Base-by-base conservation (phyloP, 2,329 filamentous ascomycete genomes). In the Paradendryphiella salina region DNA sequence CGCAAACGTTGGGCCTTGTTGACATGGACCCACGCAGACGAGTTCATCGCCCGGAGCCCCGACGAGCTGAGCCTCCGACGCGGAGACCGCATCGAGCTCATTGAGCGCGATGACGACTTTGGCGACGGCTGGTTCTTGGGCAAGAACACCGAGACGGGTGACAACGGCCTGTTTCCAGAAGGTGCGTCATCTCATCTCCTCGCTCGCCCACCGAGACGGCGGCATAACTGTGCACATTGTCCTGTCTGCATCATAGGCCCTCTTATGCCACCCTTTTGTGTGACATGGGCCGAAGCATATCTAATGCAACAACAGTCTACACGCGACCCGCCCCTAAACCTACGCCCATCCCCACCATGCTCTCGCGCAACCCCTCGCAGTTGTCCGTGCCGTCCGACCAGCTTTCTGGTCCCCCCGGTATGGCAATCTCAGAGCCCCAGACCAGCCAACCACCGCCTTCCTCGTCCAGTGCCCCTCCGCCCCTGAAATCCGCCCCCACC, bases 11-110 rank as follows among this genome's bases (percentile, higher is more conserved):
- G 18, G 15, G 17, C 17, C 15, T 15, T 15, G 9, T 55, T 63
- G 42, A 59, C 56, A 40, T 10, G 21, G 10, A 10, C 35, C 23
- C 5, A 33, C 46, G 40, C 61, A 96, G 90, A 99, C 76, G 91
- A 96, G 75, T 97, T 99, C 73, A 80, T 86, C 63, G 92, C 93
- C 50, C 86, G 94, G 61, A 95, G 91, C 73, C 88, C 89, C 50
- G 94, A 99, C 76, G 94, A 99, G 79, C 81, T 99, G 68, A 95
- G 85, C 63, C 80, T 99, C 60, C 80, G 84, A 47, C 95, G 95
- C 69, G 92, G 89, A 63, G 89, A 94, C 66, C 85, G 88, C 57
- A 87, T 95, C 55, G 87, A 93, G 76, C 77, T 95, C 56, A 84
- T 93, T 58, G 89, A 94, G 75, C 83, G 89, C 65, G 89, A 94